These are phyloP conservation scores for Debaryomyces coudertii DNA, from an alignment of 1,139 yeast genomes.

Conservation along the genomic window DNA sequence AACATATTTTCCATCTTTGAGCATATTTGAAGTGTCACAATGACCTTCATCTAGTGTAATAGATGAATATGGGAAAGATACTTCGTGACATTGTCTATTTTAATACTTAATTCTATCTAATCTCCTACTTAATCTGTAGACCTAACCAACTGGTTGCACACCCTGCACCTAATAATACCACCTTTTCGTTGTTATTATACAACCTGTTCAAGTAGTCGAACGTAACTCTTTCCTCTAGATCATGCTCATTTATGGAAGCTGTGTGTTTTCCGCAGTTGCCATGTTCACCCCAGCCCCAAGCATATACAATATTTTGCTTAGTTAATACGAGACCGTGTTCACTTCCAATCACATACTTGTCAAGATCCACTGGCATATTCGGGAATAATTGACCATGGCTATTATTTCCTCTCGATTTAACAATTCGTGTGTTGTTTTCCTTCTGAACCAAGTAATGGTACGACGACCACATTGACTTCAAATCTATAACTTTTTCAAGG, in stretches of 20 bases:
- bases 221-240: conserved; percentile 30
- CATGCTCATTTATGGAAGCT: conserved; percentile 12
- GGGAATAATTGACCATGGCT: conserved; percentile 70
- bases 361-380: conserved; percentile 13
- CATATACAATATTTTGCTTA: conserved; percentile 39
- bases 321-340: conserved; percentile 73
- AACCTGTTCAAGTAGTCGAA: conserved; percentile 43
- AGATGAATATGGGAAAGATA: conserved; percentile 81
- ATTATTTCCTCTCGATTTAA: conserved; percentile 69
- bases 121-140: conserved; percentile 11
- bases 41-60: conserved; percentile 34
- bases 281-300: conserved; percentile 99
- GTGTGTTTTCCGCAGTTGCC: conserved; percentile 78
- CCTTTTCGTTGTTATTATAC: conserved; percentile 27
- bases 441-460: conserved; percentile 46
- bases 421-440: conserved; percentile 11
- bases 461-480: conserved; percentile 82
- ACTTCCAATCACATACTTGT: conserved; percentile 62
- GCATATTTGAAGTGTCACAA: conserved; percentile 30
- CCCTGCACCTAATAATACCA: conserved; percentile 42
- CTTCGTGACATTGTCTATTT: conserved; percentile 59
- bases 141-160: conserved; percentile 51
- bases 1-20: conserved; percentile 82
- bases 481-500: conserved; percentile 5
- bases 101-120: not conserved